These are phyloP conservation scores for Thalassiosira ordinaria DNA, from an alignment of 352 stramenopile genomes.

Conservation along the genomic window DNA sequence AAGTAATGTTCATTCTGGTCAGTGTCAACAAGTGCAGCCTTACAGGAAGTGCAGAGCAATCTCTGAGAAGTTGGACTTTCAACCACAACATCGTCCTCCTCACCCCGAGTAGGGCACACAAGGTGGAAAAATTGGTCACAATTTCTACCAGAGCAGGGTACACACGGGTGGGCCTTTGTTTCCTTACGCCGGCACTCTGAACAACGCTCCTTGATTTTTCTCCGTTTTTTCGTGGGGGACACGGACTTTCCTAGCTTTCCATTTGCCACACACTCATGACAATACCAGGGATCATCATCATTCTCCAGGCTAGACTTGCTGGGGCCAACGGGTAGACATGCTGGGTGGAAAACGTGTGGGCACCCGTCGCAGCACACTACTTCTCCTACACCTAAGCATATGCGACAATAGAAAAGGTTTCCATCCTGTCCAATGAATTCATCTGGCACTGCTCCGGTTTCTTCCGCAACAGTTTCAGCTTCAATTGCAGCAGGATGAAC, in stretches of 20 bases:
- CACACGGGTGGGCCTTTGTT: constrained; percentile 22
- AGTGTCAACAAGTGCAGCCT: not conserved
- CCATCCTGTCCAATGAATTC: constrained; percentile 74
- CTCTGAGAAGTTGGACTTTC: constrained; percentile 1
- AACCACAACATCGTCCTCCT: constrained; percentile 12
- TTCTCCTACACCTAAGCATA: constrained; percentile 74
- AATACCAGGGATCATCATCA: constrained; percentile 85
- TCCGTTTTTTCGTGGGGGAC: constrained; percentile 28
- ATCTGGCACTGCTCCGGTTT: constrained; percentile 11
- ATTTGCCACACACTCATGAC: constrained; percentile 64
- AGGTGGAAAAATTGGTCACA: constrained; percentile 35
- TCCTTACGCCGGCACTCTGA: constrained; percentile 36
- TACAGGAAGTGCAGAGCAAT: constrained; percentile 18
- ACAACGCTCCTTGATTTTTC: constrained; percentile 34
- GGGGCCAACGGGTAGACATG: constrained; percentile 60
- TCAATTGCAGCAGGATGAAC: not conserved
- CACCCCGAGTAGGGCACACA: constrained; percentile 26
- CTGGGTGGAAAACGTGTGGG: constrained; percentile 74
- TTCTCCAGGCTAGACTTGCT: constrained; percentile 63
- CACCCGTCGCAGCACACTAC: constrained; percentile 85
- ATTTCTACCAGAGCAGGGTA: constrained; percentile 28
- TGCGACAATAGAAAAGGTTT: constrained; percentile 77
- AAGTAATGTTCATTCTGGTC: constrained; percentile 22
- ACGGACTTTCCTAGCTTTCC: constrained; percentile 30
- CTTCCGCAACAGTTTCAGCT: constrained; percentile 8